Evolutionary conservation across 345 rosid species (phyloP).

Genomic region (Lepidium aucheri): DNA sequence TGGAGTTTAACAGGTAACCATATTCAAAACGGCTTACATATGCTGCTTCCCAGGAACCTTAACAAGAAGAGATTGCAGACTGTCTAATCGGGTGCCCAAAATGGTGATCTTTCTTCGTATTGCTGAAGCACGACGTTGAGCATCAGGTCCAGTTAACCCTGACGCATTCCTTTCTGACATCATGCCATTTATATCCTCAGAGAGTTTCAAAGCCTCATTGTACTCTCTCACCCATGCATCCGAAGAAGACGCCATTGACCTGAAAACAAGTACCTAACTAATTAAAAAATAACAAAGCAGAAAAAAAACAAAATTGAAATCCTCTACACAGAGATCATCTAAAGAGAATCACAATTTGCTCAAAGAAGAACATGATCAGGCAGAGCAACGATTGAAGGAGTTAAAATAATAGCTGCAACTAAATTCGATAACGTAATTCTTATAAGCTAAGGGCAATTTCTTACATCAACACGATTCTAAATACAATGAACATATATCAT

Average conservation of each 20-base stretch:
- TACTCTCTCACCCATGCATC: constrained; percentile 89
- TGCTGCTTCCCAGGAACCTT: constrained; percentile 75
- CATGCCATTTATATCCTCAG: constrained; percentile 82
- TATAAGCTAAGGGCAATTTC: not conserved
- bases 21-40: constrained; percentile 37
- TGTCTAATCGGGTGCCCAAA: constrained; percentile 78
- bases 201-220: constrained; percentile 63
- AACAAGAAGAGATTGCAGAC: constrained; percentile 63
- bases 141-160: constrained; percentile 66
- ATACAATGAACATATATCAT: not conserved
- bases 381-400: not conserved
- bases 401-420: not conserved
- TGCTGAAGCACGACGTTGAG: constrained; percentile 86
- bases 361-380: not conserved
- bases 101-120: constrained; percentile 86
- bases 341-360: not conserved
- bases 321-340: not conserved
- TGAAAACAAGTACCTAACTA: constrained; percentile 5
- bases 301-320: not conserved
- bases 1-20: not conserved
- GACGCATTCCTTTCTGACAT: constrained; percentile 57
- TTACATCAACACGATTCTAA: not conserved
- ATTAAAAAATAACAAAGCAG: not conserved
- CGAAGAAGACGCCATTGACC: constrained; percentile 64
- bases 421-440: not conserved